Conservation (phyloP, 2,329 filamentous ascomycete species). For the Pseudogymnoascus sp. region DNA sequence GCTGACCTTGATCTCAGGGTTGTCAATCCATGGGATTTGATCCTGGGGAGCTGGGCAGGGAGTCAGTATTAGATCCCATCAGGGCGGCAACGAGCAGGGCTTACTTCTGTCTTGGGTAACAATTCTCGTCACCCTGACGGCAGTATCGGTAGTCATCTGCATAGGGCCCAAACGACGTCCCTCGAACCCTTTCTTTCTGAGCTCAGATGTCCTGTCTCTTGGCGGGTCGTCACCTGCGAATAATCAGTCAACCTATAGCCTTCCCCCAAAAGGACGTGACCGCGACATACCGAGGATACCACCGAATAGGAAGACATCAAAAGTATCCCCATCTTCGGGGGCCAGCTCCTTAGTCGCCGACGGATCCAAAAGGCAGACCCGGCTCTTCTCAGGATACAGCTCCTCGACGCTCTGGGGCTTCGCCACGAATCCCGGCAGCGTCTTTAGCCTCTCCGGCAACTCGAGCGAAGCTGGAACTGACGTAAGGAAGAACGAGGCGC, state of each 20-base stretch:
- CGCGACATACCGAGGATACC: conserved; percentile 74
- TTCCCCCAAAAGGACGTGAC: background rate
- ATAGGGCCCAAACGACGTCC: conserved; percentile 82
- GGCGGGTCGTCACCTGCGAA: conserved; percentile 80
- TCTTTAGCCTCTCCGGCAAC: conserved; percentile 51
- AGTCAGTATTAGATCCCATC: conserved; percentile 6
- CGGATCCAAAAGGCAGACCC: conserved; percentile 85
- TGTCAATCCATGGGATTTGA: conserved; percentile 74
- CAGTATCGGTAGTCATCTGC: conserved; percentile 98
- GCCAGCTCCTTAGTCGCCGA: conserved; percentile 71
- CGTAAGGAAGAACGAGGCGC: conserved; percentile 70
- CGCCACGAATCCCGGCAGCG: conserved; percentile 57
- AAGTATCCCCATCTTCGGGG: conserved; percentile 72
- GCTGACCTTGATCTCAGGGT: conserved; percentile 82
- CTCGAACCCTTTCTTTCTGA: conserved; percentile 86
- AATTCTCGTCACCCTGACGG: conserved; percentile 84
- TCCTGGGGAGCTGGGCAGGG: conserved; percentile 59
- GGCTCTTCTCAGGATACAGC: conserved; percentile 66
- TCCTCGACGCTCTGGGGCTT: conserved; percentile 76
- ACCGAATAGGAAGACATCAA: conserved; percentile 91
- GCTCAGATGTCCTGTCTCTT: conserved; percentile 88
- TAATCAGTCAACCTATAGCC: conserved; percentile 17
- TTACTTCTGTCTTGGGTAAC: conserved; percentile 77
- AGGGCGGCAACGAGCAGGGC: conserved; percentile 22
- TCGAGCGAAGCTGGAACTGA: conserved; percentile 66